Evolutionary conservation across 768 basidiomycete species (phyloP).

Genomic region (Mycena vitilis): DNA sequence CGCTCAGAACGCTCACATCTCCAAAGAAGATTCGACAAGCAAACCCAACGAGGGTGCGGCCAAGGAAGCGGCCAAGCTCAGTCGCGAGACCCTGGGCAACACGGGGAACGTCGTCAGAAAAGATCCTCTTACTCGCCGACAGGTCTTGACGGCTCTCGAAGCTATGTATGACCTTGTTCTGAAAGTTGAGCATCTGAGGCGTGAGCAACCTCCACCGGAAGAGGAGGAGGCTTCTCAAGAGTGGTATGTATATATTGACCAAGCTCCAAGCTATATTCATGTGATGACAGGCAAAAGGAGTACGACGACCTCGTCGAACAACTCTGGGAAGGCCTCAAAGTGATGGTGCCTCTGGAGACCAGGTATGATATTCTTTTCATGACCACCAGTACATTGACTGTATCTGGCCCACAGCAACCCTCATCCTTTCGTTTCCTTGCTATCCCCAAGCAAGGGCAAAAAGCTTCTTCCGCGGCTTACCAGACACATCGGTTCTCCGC

Average conservation of each 20-base stretch:
- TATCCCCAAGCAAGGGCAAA: conserved; percentile 92
- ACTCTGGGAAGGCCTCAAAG: conserved; percentile 84
- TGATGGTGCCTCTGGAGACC: conserved; percentile 94
- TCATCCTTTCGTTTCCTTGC: conserved; percentile 95
- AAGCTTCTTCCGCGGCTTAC: conserved; percentile 89
- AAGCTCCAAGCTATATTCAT: conserved; percentile 15
- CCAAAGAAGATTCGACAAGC: conserved; percentile 62
- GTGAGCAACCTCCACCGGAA: conserved; percentile 79
- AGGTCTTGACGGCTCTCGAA: conserved; percentile 85
- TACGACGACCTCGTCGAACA: conserved; percentile 70
- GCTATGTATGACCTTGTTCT: conserved; percentile 86
- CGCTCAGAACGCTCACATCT: conserved; percentile 64
- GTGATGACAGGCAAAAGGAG: conserved; percentile 61
- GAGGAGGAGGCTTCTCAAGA: conserved; percentile 56
- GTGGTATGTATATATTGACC: conserved; percentile 55
- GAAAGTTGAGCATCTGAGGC: conserved; percentile 84
- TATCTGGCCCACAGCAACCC: conserved; percentile 69
- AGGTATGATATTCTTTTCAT: conserved; percentile 63
- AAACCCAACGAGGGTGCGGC: conserved; percentile 66
- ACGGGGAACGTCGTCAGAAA: conserved; percentile 70
- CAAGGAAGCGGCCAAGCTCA: conserved; percentile 80
- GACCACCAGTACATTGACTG: conserved; percentile 7
- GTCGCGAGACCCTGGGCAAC: conserved; percentile 76
- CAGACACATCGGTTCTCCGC: conserved; percentile 81
- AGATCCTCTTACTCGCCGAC: conserved; percentile 83